phyloP scores from a whole-genome alignment of 345 rosid genomes.

The Adansonia digitata region DNA sequence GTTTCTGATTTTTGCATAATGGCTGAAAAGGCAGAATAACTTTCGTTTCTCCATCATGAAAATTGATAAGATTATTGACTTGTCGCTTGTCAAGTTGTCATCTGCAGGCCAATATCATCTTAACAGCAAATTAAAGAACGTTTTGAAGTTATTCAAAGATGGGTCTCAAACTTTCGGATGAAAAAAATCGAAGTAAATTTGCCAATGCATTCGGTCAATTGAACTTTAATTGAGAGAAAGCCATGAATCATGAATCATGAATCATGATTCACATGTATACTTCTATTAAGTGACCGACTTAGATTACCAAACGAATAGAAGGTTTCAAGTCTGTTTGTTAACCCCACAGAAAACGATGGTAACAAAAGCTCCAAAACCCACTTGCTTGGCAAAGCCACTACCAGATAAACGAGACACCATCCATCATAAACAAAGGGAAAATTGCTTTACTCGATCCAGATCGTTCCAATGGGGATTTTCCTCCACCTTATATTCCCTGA shows the following conservation, averaged over 20 bases:
- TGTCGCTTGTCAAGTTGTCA: not conserved
- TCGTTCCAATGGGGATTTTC: not conserved
- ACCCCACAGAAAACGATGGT: slow-evolving; percentile 3
- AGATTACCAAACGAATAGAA: not conserved
- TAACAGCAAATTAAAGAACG: not conserved
- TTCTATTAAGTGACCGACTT: not conserved
- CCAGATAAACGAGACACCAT: not conserved
- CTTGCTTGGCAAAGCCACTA: not conserved
- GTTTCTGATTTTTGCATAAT: not conserved
- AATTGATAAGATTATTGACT: not conserved
- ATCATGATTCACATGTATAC: not conserved
- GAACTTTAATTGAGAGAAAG: too few relatives aligned
- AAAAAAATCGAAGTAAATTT: not conserved
- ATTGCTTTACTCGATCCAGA: not conserved
- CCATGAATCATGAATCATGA: not conserved
- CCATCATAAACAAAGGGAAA: not conserved
- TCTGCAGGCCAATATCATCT: not conserved
- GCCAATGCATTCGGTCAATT: too few relatives aligned
- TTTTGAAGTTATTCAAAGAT: not conserved
- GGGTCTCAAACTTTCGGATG: not conserved
- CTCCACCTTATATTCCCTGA: slow-evolving; percentile 15
- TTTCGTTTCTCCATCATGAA: not conserved
- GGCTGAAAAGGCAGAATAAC: not conserved
- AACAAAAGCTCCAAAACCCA: not conserved
- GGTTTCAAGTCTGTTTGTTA: not conserved